Evolutionary conservation across 805 yeast species (phyloP), one percentile per base, ranked within the genome.

Genomic region (Zygoascus biomembranicola): DNA sequence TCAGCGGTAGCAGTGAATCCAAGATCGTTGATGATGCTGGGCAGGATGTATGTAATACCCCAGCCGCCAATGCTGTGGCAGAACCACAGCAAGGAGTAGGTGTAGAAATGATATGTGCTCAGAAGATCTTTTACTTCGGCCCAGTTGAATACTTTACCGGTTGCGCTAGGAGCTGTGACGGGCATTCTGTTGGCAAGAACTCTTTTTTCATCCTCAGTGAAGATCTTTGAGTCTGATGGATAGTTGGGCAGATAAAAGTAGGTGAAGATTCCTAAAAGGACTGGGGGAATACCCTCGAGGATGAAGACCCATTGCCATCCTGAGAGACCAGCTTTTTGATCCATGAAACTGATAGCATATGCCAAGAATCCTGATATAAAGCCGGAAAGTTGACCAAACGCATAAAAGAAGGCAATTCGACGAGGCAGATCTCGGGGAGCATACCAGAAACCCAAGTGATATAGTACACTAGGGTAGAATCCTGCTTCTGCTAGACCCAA

Each of bases 341-440:
- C 59, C 20, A 67, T 54, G 50, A 66, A 56, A 28, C 59, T 61
- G 18, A 63, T 57, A 14, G 70, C 70, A 31, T 16, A 16, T 14
- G 26, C 26, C 20, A 48, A 5, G 18, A n/a, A 48, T 39, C 20
- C 51, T 31, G 43, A 49, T 31, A 18, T 18, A 10, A 37, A 49
- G 37, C 32, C 19, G 23, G 28, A 50, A 28, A 19, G 35, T 54
- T 32, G 42, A 23, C 26, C 14, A 26, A n/a, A 18, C 16, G 14
- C 35, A 28, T 14, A 16, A 48, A n/a, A n/a, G 32, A 26, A 32
- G 35, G 76, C 67, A 53, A 66, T 63, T 46, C 78, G 64, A 18
- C 67, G 61, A n/a, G 67, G 71, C n/a, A 71, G 60, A 56, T 73
- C 77, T n/a, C 60, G 60, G n/a, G 73, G 62, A 32, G 66, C 67